phyloP scores from a whole-genome alignment of 306 rosid genomes.

The Canavalia ensiformis region DNA sequence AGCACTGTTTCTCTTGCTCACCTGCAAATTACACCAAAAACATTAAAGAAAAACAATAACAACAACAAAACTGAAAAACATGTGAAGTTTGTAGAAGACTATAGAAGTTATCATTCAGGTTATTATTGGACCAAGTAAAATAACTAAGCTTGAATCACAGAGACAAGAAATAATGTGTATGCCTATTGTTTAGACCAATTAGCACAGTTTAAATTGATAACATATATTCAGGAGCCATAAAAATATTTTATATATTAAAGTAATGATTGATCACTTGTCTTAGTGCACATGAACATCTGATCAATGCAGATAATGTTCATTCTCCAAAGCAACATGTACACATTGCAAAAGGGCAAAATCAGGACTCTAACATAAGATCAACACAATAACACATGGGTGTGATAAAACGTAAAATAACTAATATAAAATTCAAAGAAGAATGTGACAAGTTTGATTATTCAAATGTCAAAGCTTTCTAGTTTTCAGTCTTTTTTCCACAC shows the following conservation, averaged over 20 bases:
- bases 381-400: background rate
- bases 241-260: background rate
- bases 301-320: conserved; percentile 41
- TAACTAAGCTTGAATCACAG: conserved; percentile 5
- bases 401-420: conserved; percentile 23
- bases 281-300: conserved; percentile 27
- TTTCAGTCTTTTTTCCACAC: conserved; percentile 34
- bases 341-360: conserved; percentile 27
- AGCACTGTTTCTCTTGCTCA: conserved; percentile 44
- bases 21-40: conserved; percentile 62
- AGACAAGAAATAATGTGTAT: conserved; percentile 6
- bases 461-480: background rate
- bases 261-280: conserved; percentile 28
- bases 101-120: conserved; percentile 20
- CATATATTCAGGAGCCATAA: conserved; percentile 2
- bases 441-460: conserved; percentile 32
- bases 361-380: conserved; percentile 35
- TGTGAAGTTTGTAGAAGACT: conserved; percentile 16
- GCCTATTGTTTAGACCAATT: conserved; percentile 18
- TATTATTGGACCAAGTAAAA: conserved; percentile 38
- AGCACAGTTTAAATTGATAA: background rate
- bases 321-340: conserved; percentile 36
- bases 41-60: conserved; percentile 14
- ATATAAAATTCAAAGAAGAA: conserved; percentile 23
- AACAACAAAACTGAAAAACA: conserved; percentile 17